Evolutionary conservation across 2,329 filamentous ascomycete genomes (phyloP).

Genomic region (Claviceps pusilla): DNA sequence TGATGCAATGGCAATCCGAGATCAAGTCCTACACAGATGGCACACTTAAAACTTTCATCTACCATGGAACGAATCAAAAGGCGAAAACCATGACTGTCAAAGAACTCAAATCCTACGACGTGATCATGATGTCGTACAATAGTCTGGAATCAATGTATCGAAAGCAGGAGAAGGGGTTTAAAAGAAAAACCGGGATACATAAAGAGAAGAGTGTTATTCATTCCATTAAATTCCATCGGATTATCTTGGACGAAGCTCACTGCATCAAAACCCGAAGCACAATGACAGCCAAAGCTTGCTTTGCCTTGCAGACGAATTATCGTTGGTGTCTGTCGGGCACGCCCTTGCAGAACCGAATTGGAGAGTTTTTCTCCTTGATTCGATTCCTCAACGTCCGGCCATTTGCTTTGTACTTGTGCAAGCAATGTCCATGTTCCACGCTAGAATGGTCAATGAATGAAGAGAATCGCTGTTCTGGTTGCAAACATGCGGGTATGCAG

Average conservation of each 20-base stretch:
- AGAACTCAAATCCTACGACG: slow-evolving; percentile 69
- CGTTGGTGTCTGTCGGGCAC: slow-evolving; percentile 96
- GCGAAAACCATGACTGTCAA: slow-evolving; percentile 60
- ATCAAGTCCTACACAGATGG: slow-evolving; percentile 73
- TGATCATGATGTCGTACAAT: slow-evolving; percentile 96
- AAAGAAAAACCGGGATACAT: slow-evolving; percentile 61
- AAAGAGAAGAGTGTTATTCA: slow-evolving; percentile 75
- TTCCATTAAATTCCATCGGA: slow-evolving; percentile 69
- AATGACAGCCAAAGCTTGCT: slow-evolving; percentile 87
- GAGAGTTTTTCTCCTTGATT: slow-evolving; percentile 88
- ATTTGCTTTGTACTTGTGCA: slow-evolving; percentile 90
- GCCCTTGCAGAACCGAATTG: slow-evolving; percentile 90
- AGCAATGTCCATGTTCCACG: slow-evolving; percentile 63
- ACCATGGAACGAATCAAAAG: slow-evolving; percentile 74
- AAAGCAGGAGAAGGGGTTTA: slow-evolving; percentile 84
- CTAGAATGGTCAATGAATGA: slow-evolving; percentile 73
- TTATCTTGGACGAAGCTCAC: slow-evolving; percentile 90
- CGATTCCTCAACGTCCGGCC: slow-evolving; percentile 80
- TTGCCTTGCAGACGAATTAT: slow-evolving; percentile 72
- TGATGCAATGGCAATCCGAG: slow-evolving; percentile 89
- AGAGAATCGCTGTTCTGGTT: slow-evolving; percentile 54
- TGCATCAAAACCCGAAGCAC: slow-evolving; percentile 85
- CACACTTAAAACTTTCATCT: slow-evolving; percentile 78
- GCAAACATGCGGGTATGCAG: slow-evolving; percentile 31
- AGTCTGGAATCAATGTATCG: slow-evolving; percentile 81